phyloP scores from a whole-genome alignment of 305 asterid genomes.

The Fraxinus platypoda region DNA sequence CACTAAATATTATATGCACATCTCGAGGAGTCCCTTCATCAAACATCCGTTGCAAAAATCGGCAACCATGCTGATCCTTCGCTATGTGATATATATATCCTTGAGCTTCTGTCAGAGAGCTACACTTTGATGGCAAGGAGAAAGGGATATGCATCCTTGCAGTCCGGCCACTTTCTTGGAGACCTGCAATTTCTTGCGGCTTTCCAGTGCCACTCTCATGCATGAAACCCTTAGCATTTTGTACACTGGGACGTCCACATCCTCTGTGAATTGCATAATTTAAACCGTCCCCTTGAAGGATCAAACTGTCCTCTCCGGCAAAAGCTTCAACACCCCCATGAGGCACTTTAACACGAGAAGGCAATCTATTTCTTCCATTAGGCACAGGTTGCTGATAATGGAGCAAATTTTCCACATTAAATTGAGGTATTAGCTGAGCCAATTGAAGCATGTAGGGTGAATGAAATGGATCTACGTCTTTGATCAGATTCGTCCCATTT shows the following conservation, averaged over 20 bases:
- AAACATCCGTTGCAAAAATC: slow-evolving; percentile 76
- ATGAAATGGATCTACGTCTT: slow-evolving; percentile 35
- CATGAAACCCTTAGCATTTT: slow-evolving; percentile 20
- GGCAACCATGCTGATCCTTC: slow-evolving; percentile 89
- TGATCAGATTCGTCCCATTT: slow-evolving; percentile 31
- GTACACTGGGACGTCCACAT: slow-evolving; percentile 31
- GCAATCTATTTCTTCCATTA: slow-evolving; percentile 35
- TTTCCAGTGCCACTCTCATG: slow-evolving; percentile 33
- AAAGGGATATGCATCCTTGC: slow-evolving; percentile 32
- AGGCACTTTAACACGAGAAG: slow-evolving; percentile 36
- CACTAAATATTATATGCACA: slow-evolving; percentile 60
- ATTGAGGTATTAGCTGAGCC: slow-evolving; percentile 27
- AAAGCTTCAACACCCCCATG: slow-evolving; percentile 37
- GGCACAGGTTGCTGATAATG: slow-evolving; percentile 28
- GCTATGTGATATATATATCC: slow-evolving; percentile 59
- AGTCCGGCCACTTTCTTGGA: slow-evolving; percentile 28
- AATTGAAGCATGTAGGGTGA: slow-evolving; percentile 35
- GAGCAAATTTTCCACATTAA: slow-evolving; percentile 28
- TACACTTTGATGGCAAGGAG: slow-evolving; percentile 41
- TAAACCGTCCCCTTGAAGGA: slow-evolving; percentile 48
- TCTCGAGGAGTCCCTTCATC: slow-evolving; percentile 71
- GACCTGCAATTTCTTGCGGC: slow-evolving; percentile 35
- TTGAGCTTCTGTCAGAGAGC: slow-evolving; percentile 52
- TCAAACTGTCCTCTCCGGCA: slow-evolving; percentile 49
- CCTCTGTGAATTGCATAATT: slow-evolving; percentile 36